phyloP scores from a whole-genome alignment of 768 basidiomycete species.

The Trametes elegans region DNA sequence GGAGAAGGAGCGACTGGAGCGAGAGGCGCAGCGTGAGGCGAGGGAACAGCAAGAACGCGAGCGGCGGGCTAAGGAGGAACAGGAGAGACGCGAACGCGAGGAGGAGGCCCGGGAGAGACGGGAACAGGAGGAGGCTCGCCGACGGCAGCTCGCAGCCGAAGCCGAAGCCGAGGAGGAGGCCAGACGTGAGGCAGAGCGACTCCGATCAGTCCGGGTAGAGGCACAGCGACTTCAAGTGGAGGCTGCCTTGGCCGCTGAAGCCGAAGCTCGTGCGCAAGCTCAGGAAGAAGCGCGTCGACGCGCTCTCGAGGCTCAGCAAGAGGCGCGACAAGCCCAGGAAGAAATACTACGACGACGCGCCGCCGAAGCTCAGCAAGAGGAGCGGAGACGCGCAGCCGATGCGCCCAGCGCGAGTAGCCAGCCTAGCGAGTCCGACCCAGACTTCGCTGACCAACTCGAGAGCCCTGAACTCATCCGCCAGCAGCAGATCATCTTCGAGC shows the following conservation, averaged over 20 bases:
- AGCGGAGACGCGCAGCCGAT: conserved; percentile 2
- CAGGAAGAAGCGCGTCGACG: not conserved
- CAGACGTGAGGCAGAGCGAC: conserved; percentile 1
- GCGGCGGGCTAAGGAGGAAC: conserved; percentile 34
- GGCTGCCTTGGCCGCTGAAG: conserved; percentile 16
- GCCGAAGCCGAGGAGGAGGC: not conserved
- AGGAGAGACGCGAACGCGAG: conserved; percentile 33
- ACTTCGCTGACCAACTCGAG: not conserved
- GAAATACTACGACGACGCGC: not conserved
- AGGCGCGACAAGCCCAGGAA: conserved; percentile 9
- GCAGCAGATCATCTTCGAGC: conserved; percentile 14
- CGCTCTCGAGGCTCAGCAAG: not conserved
- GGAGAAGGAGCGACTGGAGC: not conserved
- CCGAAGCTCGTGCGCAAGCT: conserved; percentile 2
- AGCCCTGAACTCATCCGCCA: conserved; percentile 2
- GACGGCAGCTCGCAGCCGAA: conserved; percentile 24
- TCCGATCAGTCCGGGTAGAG: conserved; percentile 22
- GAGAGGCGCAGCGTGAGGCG: not conserved
- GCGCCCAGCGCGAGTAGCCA: not conserved
- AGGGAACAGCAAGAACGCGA: conserved; percentile 33
- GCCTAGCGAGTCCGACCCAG: not conserved
- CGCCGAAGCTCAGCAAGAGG: conserved; percentile 2
- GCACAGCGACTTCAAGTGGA: conserved; percentile 32
- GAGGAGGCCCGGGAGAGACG: conserved; percentile 25
- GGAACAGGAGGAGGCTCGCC: conserved; percentile 18